These are phyloP conservation scores for Fragaria ananassa DNA, from an alignment of 306 rosid species.

Conservation along the genomic window DNA sequence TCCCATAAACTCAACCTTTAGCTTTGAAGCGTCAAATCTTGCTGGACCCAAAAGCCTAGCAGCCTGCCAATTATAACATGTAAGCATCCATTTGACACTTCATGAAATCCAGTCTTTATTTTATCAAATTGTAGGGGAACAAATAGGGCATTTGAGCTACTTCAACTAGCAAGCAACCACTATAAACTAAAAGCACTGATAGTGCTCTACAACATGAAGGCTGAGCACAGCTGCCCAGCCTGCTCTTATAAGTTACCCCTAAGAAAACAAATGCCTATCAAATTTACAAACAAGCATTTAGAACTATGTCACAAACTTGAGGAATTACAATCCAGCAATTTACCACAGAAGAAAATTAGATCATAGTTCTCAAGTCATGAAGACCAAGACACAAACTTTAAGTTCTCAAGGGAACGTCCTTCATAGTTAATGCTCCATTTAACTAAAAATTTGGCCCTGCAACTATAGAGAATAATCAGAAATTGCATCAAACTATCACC, in stretches of 20 bases:
- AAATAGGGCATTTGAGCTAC: background rate
- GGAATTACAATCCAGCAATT: background rate
- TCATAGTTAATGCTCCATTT: constrained; percentile 8
- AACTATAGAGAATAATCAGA: background rate
- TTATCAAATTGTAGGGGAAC: background rate
- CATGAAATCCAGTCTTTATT: background rate
- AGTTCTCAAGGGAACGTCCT: background rate
- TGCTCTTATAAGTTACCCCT: background rate
- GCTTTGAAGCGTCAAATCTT: constrained; percentile 82
- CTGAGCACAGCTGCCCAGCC: background rate
- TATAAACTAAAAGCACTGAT: background rate
- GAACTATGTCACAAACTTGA: background rate
- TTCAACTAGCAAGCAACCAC: background rate
- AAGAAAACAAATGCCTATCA: background rate
- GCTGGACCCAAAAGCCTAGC: constrained; percentile 78
- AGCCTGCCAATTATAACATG: constrained; percentile 40
- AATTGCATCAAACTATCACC: background rate
- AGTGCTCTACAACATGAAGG: background rate
- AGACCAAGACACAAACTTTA: background rate
- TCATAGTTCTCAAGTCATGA: background rate
- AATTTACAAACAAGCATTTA: background rate
- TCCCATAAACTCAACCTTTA: constrained; percentile 66
- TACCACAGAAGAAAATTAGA: background rate
- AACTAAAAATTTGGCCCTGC: constrained; percentile 14
- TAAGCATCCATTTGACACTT: background rate